Conservation (phyloP, 768 basidiomycete genomes). For the Lactarius pseudohatsudake region DNA sequence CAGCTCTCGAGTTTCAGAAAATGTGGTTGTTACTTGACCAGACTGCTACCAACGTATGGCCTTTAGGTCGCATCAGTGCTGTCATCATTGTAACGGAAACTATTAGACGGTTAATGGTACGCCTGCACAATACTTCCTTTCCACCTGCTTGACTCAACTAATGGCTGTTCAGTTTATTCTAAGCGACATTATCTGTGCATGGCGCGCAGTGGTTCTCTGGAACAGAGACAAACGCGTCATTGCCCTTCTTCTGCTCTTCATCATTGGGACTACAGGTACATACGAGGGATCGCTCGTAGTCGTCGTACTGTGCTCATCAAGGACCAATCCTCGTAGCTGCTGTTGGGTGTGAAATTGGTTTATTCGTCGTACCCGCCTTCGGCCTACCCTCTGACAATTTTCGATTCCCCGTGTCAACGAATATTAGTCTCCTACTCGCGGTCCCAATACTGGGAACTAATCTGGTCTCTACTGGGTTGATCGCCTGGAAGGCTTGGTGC, state of each 20-base stretch:
- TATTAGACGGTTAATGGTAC: background rate
- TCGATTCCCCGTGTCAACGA: too few relatives aligned
- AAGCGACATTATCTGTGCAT: background rate
- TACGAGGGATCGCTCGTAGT: background rate
- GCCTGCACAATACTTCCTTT: too few relatives aligned
- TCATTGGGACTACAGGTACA: background rate
- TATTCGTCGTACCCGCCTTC: too few relatives aligned
- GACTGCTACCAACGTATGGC: too few relatives aligned
- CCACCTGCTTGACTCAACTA: background rate
- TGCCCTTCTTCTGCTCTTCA: background rate
- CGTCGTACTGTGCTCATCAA: background rate
- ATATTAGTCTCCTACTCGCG: too few relatives aligned
- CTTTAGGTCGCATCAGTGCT: too few relatives aligned
- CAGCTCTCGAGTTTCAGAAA: background rate
- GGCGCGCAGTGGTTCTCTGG: constrained; percentile 1
- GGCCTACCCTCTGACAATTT: too few relatives aligned
- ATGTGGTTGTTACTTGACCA: too few relatives aligned
- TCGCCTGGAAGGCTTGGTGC: too few relatives aligned
- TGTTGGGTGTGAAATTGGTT: background rate
- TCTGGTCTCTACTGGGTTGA: too few relatives aligned
- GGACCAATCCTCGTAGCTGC: background rate
- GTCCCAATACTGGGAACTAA: too few relatives aligned
- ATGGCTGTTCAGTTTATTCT: background rate
- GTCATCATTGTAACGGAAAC: too few relatives aligned
- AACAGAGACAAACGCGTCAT: background rate